Evolutionary conservation across 2,329 filamentous ascomycete genomes (phyloP), one percentile per base, ranked within the genome.

Genomic region (Bipolaris victoriae): DNA sequence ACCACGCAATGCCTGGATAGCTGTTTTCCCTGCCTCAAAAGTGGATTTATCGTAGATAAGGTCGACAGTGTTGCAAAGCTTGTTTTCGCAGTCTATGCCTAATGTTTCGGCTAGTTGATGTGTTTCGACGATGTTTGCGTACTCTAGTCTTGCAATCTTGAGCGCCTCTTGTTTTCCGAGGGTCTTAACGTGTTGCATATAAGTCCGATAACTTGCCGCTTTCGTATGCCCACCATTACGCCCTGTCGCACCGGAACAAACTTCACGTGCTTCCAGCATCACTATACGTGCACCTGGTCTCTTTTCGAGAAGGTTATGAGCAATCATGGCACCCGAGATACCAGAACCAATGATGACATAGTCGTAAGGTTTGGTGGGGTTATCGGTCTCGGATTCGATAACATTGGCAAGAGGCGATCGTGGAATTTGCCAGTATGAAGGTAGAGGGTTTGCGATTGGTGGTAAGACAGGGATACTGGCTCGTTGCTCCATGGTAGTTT

Each of bases 31-130:
- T 3, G 44, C 5, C 33, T 71, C 63, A 49, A 74, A 77, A 0
- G 70, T 68, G 11, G 48, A 43, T 11, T 57, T 18, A 48, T 86
- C 83, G 66, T 86, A 87, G 31, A 87, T 76, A 2, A 87, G 74
- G 67, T 88, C 86, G 2, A 86, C 79, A 0, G 86, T 88, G 22
- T 80, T 76, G 62, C 84, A 82, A 9, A 79, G 68, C 36, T 74
- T 66, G 48, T 79, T 81, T 64, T 87, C 85, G 20, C 73, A 76
- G 2, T 68, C 62, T 5, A 72, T 66, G 80, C 10, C 75, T 53
- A 86, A 71, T 16, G 79, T 72, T 5, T 70, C 67, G 0, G 84
- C 83, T 58, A 88, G 82, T 0, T 68, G 71, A 65, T 88, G 86
- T 9, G 86, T 81, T n/a, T 80, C 81, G 24, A 77, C 72, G 53